These are phyloP conservation scores for Volvox carteri DNA, from an alignment of 163 green algal genomes.

Conservation along the genomic window DNA sequence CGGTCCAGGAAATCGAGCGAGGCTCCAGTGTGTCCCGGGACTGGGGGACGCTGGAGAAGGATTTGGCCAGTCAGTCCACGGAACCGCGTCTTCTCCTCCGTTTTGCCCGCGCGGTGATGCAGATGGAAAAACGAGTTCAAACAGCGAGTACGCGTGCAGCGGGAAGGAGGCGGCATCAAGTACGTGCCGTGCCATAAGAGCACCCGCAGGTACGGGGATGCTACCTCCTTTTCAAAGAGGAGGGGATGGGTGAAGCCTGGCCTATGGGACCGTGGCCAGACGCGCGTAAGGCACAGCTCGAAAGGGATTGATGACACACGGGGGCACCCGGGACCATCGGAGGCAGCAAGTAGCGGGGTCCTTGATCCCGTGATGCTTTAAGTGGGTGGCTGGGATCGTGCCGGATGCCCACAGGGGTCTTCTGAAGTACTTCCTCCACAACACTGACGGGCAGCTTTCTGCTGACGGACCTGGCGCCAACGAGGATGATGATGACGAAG, in stretches of 20 bases:
- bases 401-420: too few species aligned
- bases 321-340: too few species aligned
- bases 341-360: too few species aligned
- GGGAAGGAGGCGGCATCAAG: neutral
- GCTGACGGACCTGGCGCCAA: neutral
- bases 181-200: constrained; percentile 1
- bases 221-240: neutral
- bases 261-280: too few species aligned
- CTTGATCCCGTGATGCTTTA: too few species aligned
- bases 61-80: neutral
- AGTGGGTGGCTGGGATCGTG: too few species aligned
- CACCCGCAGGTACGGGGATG: constrained; percentile 30
- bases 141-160: constrained; percentile 5
- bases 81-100: neutral
- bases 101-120: neutral
- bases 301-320: too few species aligned
- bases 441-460: neutral
- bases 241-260: too few species aligned
- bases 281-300: too few species aligned
- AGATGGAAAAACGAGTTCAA: constrained; percentile 40
- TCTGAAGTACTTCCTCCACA: constrained; percentile 18
- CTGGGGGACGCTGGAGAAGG: neutral
- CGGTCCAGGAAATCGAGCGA: neutral
- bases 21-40: neutral
- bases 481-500: neutral